phyloP scores from a whole-genome alignment of 495 filamentous ascomycete species.

The Lasiosphaeris hirsuta region DNA sequence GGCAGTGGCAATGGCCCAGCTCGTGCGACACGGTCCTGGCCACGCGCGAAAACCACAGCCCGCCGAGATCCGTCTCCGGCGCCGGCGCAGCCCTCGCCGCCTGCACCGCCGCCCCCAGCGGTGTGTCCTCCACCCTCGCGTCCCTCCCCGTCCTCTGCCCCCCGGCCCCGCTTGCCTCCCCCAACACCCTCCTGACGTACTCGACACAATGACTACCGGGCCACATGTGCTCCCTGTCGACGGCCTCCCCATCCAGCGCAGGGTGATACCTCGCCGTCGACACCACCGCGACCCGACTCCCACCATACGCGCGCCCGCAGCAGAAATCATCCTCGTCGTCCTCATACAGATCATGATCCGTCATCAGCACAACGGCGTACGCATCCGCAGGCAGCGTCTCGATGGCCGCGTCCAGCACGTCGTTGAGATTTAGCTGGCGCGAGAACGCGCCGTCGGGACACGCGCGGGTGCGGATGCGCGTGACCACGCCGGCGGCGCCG shows the following conservation, averaged over 20 bases:
- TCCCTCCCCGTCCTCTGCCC: conserved; percentile 5
- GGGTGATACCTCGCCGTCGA: conserved; percentile 60
- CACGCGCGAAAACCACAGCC: conserved; percentile 55
- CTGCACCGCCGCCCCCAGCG: conserved; percentile 16
- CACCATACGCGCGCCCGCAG: conserved; percentile 66
- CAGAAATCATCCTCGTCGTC: conserved; percentile 64
- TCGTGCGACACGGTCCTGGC: conserved; percentile 61
- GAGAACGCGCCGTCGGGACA: conserved; percentile 47
- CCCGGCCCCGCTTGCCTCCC: not conserved
- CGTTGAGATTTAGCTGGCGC: conserved; percentile 59
- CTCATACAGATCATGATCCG: conserved; percentile 64
- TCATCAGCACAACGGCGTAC: conserved; percentile 55
- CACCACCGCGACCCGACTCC: conserved; percentile 57
- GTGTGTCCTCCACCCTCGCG: not conserved
- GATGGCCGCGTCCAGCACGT: conserved; percentile 60
- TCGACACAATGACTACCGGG: conserved; percentile 57
- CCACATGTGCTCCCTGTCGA: conserved; percentile 59
- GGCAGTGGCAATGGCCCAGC: conserved; percentile 62
- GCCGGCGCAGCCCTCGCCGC: conserved; percentile 6
- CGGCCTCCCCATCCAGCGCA: conserved; percentile 39
- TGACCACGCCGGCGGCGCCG: conserved; percentile 24
- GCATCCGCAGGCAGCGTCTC: conserved; percentile 56
- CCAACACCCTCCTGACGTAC: conserved; percentile 42
- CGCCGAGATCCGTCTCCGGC: conserved; percentile 14
- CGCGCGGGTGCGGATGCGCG: conserved; percentile 54